Evolutionary conservation across 768 basidiomycete genomes (phyloP).

Genomic region (Gymnopilus dilepis): DNA sequence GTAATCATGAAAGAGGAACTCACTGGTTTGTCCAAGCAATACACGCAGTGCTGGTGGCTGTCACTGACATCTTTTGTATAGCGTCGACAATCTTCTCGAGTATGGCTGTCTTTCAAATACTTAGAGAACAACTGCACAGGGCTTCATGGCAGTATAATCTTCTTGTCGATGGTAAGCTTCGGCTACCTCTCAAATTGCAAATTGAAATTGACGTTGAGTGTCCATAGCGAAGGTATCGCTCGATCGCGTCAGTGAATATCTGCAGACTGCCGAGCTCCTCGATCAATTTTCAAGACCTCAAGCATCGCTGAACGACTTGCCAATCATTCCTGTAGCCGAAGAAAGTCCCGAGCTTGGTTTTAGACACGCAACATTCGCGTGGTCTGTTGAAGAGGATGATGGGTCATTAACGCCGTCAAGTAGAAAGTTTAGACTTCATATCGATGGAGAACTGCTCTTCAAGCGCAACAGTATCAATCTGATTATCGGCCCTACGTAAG

Average conservation of each 20-base stretch:
- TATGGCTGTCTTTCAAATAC: slow-evolving; percentile 64
- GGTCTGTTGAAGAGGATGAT: slow-evolving; percentile 48
- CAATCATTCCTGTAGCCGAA: neutral
- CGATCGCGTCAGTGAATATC: slow-evolving; percentile 51
- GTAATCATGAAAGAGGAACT: slow-evolving; percentile 45
- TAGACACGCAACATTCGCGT: slow-evolving; percentile 56
- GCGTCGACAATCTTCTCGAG: slow-evolving; percentile 60
- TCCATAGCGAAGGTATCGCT: slow-evolving; percentile 59
- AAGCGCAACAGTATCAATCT: slow-evolving; percentile 56
- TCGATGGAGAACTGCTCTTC: slow-evolving; percentile 62
- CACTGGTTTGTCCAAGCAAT: slow-evolving; percentile 33
- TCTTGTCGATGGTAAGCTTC: slow-evolving; percentile 35
- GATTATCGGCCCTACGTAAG: slow-evolving; percentile 58
- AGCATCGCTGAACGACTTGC: neutral
- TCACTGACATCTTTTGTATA: slow-evolving; percentile 26
- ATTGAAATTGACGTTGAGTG: neutral
- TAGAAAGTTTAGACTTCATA: slow-evolving; percentile 53
- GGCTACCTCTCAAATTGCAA: neutral
- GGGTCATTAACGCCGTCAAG: slow-evolving; percentile 45
- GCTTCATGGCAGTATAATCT: slow-evolving; percentile 33
- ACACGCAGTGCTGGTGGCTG: neutral
- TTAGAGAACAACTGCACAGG: slow-evolving; percentile 55
- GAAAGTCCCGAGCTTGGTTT: slow-evolving; percentile 49
- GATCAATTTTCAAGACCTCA: slow-evolving; percentile 37
- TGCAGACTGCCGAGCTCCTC: slow-evolving; percentile 53